A percentile compares a stretch with the other conserved stretches of the same genome.
Conservation (phyloP, 2,329 filamentous ascomycete genomes). For the Davidsoniella virescens region DNA sequence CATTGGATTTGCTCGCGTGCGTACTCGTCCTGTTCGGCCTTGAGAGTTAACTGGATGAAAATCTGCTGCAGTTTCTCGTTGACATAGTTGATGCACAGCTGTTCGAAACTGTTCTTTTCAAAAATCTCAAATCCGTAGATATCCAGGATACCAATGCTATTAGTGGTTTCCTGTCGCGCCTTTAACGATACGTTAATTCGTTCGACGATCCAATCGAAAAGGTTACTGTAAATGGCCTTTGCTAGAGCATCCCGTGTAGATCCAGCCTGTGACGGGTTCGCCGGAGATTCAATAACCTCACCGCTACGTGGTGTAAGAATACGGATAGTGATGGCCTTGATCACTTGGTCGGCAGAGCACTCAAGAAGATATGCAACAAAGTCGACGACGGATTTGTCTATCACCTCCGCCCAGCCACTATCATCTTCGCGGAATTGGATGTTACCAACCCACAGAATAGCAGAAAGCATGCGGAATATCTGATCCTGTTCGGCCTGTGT, state of each 20-base stretch:
- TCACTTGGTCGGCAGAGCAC: slow-evolving; percentile 62
- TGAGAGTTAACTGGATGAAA: slow-evolving; percentile 92
- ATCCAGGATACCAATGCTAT: slow-evolving; percentile 91
- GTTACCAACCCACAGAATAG: slow-evolving; percentile 88
- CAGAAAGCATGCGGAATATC: slow-evolving; percentile 88
- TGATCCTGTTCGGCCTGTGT: slow-evolving; percentile 80
- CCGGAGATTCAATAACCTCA: slow-evolving; percentile 55
- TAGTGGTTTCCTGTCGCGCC: slow-evolving; percentile 56
- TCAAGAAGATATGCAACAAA: slow-evolving; percentile 90
- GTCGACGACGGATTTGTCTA: slow-evolving; percentile 80
- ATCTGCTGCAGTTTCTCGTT: slow-evolving; percentile 99
- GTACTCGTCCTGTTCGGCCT: slow-evolving; percentile 96
- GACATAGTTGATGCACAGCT: slow-evolving; percentile 98
- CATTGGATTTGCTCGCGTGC: slow-evolving; percentile 90
- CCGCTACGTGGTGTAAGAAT: slow-evolving; percentile 56
- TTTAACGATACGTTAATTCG: slow-evolving; percentile 80
- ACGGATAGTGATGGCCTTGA: slow-evolving; percentile 77
- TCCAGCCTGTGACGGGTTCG: slow-evolving; percentile 73
- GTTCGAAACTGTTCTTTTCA: slow-evolving; percentile 97
- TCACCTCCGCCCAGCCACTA: slow-evolving; percentile 69
- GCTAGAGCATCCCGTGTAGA: slow-evolving; percentile 81
- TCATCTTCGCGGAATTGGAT: slow-evolving; percentile 84
- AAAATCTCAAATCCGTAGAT: slow-evolving; percentile 99
- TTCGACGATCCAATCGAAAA: slow-evolving; percentile 97
- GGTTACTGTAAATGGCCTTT: slow-evolving; percentile 92